Percentiles rank a stretch among this genome's conserved stretches.
These are phyloP conservation scores for Euptelea pleiosperma DNA, from an alignment of 164 flowering plant genomes.

Conservation along the genomic window DNA sequence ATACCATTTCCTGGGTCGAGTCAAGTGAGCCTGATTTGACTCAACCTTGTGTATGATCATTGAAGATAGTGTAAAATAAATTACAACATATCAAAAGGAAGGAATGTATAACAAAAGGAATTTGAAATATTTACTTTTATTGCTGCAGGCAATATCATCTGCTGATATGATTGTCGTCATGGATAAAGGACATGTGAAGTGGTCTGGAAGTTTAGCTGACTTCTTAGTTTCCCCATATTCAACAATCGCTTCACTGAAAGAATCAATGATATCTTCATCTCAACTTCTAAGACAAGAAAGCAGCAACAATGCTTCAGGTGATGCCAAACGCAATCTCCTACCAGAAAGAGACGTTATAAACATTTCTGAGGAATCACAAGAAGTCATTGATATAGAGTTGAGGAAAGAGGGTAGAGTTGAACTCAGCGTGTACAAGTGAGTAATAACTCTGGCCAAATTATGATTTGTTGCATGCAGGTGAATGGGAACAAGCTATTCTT, in stretches of 20 bases:
- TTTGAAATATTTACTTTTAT: neutral
- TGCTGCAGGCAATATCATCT: constrained; percentile 65
- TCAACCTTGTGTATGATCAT: neutral
- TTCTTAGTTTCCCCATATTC: constrained; percentile 43
- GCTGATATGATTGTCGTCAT: constrained; percentile 79
- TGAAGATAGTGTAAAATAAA: neutral
- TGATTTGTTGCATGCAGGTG: neutral
- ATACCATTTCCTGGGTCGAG: neutral
- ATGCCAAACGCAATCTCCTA: constrained; percentile 15
- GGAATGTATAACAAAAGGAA: neutral
- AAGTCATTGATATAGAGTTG: constrained; percentile 48
- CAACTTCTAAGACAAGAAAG: constrained; percentile 21
- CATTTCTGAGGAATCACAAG: constrained; percentile 35
- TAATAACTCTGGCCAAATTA: constrained; percentile 7
- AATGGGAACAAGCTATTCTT: neutral
- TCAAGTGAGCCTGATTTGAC: neutral
- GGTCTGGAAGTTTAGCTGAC: constrained; percentile 67
- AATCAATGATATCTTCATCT: constrained; percentile 26
- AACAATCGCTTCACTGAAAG: constrained; percentile 31
- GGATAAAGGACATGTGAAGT: constrained; percentile 75
- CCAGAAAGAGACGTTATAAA: constrained; percentile 22
- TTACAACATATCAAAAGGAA: neutral
- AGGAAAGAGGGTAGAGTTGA: constrained; percentile 89
- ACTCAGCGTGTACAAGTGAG: constrained; percentile 67
- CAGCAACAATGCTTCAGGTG: constrained; percentile 12